Evolutionary conservation across 495 filamentous ascomycete species (phyloP).

Genomic region (Achaetomiella virescens): DNA sequence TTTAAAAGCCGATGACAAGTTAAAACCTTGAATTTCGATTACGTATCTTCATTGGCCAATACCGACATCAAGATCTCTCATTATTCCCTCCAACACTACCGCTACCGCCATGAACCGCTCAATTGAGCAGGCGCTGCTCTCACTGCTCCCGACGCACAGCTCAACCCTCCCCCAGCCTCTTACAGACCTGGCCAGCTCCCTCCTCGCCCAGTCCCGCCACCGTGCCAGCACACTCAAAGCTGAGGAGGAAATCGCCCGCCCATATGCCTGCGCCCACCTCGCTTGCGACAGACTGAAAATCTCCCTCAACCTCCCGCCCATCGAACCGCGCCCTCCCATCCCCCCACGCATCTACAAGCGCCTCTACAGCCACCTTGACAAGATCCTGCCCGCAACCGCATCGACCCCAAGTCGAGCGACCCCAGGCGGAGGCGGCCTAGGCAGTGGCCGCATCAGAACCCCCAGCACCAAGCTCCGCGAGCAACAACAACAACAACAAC

Average conservation of each 20-base stretch:
- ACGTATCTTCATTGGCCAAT: too few relatives aligned
- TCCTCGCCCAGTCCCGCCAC: constrained; percentile 81
- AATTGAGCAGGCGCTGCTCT: constrained; percentile 68
- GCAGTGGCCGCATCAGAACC: constrained; percentile 16
- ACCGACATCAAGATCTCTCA: too few relatives aligned
- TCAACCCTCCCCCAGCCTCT: constrained; percentile 68
- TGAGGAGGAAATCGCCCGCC: constrained; percentile 81
- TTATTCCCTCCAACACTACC: too few relatives aligned
- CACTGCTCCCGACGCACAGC: constrained; percentile 71
- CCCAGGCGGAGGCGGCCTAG: constrained; percentile 17
- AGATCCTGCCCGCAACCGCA: constrained; percentile 49
- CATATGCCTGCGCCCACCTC: constrained; percentile 85
- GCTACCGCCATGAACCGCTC: constrained; percentile 57
- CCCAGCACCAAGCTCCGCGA: constrained; percentile 34
- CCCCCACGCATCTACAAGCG: constrained; percentile 78
- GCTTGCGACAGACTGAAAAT: constrained; percentile 85
- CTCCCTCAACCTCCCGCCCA: constrained; percentile 73
- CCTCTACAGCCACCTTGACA: constrained; percentile 73
- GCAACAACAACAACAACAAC: constrained; percentile 1
- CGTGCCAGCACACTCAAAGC: constrained; percentile 72
- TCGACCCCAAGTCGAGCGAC: constrained; percentile 21
- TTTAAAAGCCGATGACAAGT: too few relatives aligned
- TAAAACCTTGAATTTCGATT: too few relatives aligned
- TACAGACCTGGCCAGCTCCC: constrained; percentile 65
- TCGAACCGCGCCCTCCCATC: constrained; percentile 75